Conservation (phyloP, 129 eudicot species). For the Flaveria robusta region DNA sequence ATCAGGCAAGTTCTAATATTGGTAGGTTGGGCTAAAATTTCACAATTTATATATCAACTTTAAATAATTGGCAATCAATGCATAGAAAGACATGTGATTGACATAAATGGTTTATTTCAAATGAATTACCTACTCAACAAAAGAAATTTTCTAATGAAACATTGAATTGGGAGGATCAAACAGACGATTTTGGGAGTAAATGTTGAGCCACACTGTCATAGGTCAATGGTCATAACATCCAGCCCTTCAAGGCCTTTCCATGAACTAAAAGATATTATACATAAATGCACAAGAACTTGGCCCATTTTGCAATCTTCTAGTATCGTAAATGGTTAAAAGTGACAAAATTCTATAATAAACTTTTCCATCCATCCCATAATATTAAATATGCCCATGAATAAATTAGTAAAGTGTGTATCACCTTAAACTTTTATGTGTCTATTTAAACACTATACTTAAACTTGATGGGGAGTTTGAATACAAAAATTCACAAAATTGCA, state of each 20-base stretch:
- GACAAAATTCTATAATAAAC: neutral
- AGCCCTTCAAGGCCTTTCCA: neutral
- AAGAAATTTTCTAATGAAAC: neutral
- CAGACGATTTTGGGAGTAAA: neutral
- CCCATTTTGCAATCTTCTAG: neutral
- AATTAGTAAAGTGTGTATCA: neutral
- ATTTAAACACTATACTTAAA: neutral
- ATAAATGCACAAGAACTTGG: constrained; percentile 7
- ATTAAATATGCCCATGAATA: constrained; percentile 1
- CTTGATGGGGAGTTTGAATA: neutral
- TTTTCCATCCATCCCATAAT: neutral
- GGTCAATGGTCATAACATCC: neutral
- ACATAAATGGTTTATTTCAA: constrained; percentile 1
- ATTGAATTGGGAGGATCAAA: neutral
- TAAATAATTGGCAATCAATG: neutral
- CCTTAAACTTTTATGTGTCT: neutral
- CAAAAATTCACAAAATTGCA: neutral
- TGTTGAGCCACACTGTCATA: neutral
- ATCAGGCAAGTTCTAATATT: neutral
- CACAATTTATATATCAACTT: neutral
- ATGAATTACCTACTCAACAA: neutral
- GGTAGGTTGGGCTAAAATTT: neutral
- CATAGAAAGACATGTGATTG: constrained; percentile 2
- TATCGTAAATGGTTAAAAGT: neutral
- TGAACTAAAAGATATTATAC: neutral